Evolutionary conservation across 1,284 basidiomycete genomes (phyloP), one percentile per base, ranked within the genome.

Genomic region (Marasmius fiardii): DNA sequence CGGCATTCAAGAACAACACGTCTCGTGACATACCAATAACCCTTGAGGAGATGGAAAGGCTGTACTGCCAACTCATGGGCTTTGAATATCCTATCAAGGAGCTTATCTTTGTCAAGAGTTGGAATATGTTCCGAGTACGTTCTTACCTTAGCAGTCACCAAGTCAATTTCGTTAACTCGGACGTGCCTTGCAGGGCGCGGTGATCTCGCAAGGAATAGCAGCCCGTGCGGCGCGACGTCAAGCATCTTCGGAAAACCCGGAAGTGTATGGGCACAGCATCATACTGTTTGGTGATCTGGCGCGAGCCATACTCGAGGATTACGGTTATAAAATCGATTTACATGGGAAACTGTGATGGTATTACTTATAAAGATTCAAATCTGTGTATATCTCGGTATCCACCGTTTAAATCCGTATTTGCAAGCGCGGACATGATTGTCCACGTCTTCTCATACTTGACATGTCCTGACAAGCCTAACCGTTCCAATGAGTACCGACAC

Each of bases 201-300:
- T 98, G 58, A 98, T 98, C 63, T 76, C 84, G 0, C 95, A 98
- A 72, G 95, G 95, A 2, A 96, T 98, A 58, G 93, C 95, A 1
- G 95, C 96, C 4, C 83, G 96, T 14, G 83, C 83, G 51, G 91
- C 92, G 0, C 79, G 86, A 47, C 84, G 92, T 7, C 94, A 96
- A 72, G 94, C 94, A 0, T 93, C 87, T 64, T 93, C 90, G 0
- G 93, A 93, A 59, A 74, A 77, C 37, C 93, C 93, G 1, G 72
- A 77, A 39, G 63, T 80, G 24, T 80, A 89, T 57, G 72, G 70
- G 2, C 65, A 70, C 6, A 67, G 79, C 11, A 93, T 93, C 70
- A 85, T 84, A 31, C 60, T 85, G 14, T 72, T 89, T 53, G 91
- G 90, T 12, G 67, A 71, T 34, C 68, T 90, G 44, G 90, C 92